phyloP scores from a whole-genome alignment of 2,329 filamentous ascomycete genomes.

The Neonectria faginata region DNA sequence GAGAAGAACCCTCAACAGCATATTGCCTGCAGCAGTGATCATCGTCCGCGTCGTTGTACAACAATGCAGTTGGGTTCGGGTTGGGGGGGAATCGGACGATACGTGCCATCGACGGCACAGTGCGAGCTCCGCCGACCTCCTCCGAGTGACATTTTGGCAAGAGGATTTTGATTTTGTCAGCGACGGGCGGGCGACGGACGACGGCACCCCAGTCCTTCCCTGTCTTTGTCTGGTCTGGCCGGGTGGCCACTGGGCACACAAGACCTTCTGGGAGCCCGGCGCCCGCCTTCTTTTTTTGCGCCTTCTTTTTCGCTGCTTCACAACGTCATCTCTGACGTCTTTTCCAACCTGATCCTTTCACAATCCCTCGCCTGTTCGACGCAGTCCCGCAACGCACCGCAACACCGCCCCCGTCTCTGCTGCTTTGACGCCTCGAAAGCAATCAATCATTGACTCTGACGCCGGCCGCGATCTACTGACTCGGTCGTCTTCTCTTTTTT shows the following conservation, averaged over 20 bases:
- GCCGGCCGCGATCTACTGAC: slow-evolving; percentile 41
- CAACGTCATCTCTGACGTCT: slow-evolving; percentile 64
- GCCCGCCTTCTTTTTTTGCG: slow-evolving; percentile 51
- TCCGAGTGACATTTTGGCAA: background rate
- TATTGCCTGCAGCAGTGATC: slow-evolving; percentile 6
- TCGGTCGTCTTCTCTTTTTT: slow-evolving; percentile 24
- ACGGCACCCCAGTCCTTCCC: slow-evolving; percentile 26
- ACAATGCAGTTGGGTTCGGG: slow-evolving; percentile 30
- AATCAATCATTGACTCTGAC: slow-evolving; percentile 39
- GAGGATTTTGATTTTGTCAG: slow-evolving; percentile 27
- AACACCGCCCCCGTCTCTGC: slow-evolving; percentile 43
- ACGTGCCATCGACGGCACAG: slow-evolving; percentile 36
- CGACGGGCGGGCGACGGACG: slow-evolving; percentile 22
- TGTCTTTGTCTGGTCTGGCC: slow-evolving; percentile 18
- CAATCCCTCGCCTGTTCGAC: slow-evolving; percentile 49
- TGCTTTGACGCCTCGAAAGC: slow-evolving; percentile 35
- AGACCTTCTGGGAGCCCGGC: slow-evolving; percentile 47
- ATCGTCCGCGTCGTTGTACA: slow-evolving; percentile 6
- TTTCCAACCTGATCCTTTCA: slow-evolving; percentile 54
- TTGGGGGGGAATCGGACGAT: slow-evolving; percentile 44
- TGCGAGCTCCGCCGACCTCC: slow-evolving; percentile 16
- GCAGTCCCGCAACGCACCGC: slow-evolving; percentile 48
- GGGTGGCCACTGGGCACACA: slow-evolving; percentile 36
- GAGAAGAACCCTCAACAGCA: background rate
- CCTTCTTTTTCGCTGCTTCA: slow-evolving; percentile 53